These are phyloP conservation scores for Leonotis leonurus DNA, from an alignment of 257 asterid species.

Conservation along the genomic window DNA sequence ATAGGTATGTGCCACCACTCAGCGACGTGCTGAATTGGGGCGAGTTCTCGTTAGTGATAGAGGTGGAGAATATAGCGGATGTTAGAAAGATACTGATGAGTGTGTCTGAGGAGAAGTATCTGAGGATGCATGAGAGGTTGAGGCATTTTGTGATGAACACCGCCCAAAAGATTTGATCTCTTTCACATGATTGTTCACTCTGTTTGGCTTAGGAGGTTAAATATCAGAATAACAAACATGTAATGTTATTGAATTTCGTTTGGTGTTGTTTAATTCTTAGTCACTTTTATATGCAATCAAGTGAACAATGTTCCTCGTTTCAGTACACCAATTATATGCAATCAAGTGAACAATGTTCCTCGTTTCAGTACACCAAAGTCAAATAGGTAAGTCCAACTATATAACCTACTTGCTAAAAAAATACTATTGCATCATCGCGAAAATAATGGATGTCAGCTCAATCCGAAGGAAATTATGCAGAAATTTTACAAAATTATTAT, in stretches of 20 bases:
- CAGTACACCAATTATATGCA: no score
- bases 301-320: no score
- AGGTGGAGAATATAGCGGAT: constrained; percentile 23
- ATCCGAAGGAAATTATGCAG: no score
- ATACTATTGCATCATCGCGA: no score
- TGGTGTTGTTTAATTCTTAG: no score
- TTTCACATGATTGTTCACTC: constrained; percentile 56
- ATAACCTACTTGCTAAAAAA: no score
- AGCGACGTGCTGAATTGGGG: constrained; percentile 57
- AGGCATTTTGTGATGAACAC: constrained; percentile 48
- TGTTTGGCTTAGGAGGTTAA: constrained; percentile 55
- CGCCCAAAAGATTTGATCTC: constrained; percentile 48
- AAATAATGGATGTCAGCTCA: no score
- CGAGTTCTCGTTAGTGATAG: constrained; percentile 33
- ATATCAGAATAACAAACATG: constrained; percentile 26
- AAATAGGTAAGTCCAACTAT: no score
- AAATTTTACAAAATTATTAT: no score
- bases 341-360: no score
- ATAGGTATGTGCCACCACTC: constrained; percentile 39
- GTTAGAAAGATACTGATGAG: constrained; percentile 35
- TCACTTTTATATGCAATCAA: no score
- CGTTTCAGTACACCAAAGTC: no score
- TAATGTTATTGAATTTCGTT: neutral
- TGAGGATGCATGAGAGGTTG: constrained; percentile 26
- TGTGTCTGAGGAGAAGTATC: constrained; percentile 29